phyloP scores from a whole-genome alignment of 2,329 filamentous ascomycete species.

The Claviceps africana region DNA sequence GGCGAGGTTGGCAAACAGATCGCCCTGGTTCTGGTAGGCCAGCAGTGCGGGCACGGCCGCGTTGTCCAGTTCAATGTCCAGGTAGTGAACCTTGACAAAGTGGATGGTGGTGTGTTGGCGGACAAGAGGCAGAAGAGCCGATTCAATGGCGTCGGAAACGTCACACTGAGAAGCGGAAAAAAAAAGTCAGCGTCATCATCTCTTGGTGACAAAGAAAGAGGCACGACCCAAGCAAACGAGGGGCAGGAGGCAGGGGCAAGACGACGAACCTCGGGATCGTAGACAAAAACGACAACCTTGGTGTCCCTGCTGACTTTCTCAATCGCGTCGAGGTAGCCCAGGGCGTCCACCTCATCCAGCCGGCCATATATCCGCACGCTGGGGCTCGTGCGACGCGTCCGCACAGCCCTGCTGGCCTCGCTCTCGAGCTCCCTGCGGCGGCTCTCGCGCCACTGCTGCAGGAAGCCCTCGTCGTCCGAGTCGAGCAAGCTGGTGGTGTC shows the following conservation, averaged over 20 bases:
- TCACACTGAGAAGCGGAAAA: slow-evolving; percentile 64
- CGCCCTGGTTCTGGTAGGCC: slow-evolving; percentile 74
- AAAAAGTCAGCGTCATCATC: neutral
- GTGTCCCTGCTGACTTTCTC: slow-evolving; percentile 76
- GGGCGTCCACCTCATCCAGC: slow-evolving; percentile 72
- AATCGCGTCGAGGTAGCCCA: slow-evolving; percentile 89
- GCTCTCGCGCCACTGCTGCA: slow-evolving; percentile 72
- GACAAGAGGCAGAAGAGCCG: slow-evolving; percentile 63
- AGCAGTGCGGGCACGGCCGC: slow-evolving; percentile 77
- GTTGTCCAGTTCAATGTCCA: slow-evolving; percentile 87
- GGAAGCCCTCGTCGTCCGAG: slow-evolving; percentile 65
- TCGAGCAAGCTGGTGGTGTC: slow-evolving; percentile 31
- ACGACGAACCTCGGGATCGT: slow-evolving; percentile 63
- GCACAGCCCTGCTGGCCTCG: slow-evolving; percentile 38
- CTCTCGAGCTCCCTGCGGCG: slow-evolving; percentile 64
- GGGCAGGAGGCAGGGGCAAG: slow-evolving; percentile 8
- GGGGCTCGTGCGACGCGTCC: slow-evolving; percentile 58
- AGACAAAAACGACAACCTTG: slow-evolving; percentile 84
- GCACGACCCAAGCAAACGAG: no score
- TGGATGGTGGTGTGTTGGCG: slow-evolving; percentile 55
- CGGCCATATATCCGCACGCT: slow-evolving; percentile 66
- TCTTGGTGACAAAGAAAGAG: no score
- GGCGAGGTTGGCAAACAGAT: slow-evolving; percentile 80
- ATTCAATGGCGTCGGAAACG: slow-evolving; percentile 65
- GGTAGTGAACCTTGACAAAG: slow-evolving; percentile 83